Evolutionary conservation across 495 filamentous ascomycete genomes (phyloP), one percentile per base, ranked within the genome.

Genomic region (Chaetomium cochliodes): DNA sequence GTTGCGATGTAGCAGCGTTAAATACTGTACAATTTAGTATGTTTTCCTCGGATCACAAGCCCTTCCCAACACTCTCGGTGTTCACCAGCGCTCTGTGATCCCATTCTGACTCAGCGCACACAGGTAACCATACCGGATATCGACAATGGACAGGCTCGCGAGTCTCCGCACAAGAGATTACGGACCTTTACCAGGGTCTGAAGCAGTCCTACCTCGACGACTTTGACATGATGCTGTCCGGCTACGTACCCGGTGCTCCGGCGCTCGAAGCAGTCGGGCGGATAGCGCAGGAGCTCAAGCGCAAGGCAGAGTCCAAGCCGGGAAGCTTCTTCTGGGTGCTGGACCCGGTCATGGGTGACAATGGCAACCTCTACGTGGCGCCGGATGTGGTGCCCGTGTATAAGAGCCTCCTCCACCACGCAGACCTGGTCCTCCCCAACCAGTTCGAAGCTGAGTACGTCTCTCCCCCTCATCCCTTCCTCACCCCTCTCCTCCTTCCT

Each of bases 281-380:
- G 49, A 97, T 98, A 66, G 93, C 84, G 5, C 79, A 86, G 64
- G 92, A 97, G 68, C 80, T 97, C 52, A 89, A 89, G 73, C 80
- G 81, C 51, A 89, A 87, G 58, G 82, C 84, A 7, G 77, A 78
- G 37, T 79, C 79, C 18, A 56, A 84, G 37, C 86, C 89, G 0
- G 92, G 92, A 0, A 87, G 85, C 26, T 94, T 97, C 78, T 97
- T 97, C 77, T 97, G 93, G 93, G 88, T 96, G n/a, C 81, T 98
- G 51, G 94, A 98, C 74, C 94, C 94, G 0, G 96, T 98, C 16
- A 98, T 98, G 94, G 94, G 94, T 51, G 94, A 98, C 72, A 90
- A 96, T 70, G 96, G 91, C 41, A 85, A 84, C 44, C 79, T 98
- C 23, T 98, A 98, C 74, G 92, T 98, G 53, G 89, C 85, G 25